Percentiles rank a stretch among this genome's conserved stretches.
phyloP scores from a whole-genome alignment of 2,329 filamentous ascomycete genomes.

The Trichophyton schoenleinii region DNA sequence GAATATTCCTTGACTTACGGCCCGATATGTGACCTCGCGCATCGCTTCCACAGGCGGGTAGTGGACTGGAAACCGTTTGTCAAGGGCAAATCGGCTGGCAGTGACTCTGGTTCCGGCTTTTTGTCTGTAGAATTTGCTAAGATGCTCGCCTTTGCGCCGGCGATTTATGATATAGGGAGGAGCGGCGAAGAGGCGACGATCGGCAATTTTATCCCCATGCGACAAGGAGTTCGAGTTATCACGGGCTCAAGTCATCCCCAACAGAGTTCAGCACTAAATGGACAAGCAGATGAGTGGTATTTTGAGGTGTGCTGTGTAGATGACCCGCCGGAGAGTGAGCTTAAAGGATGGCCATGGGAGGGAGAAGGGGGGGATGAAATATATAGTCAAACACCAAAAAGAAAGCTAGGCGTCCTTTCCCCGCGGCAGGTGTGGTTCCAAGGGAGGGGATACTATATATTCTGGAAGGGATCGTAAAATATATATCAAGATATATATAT shows the following conservation, averaged over 20 bases:
- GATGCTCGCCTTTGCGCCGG: not conserved
- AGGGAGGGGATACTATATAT: slow-evolving; percentile 6
- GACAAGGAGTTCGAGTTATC: slow-evolving; percentile 9
- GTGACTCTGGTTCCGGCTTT: not conserved
- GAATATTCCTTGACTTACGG: slow-evolving; percentile 23
- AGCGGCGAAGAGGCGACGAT: not conserved
- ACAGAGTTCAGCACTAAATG: slow-evolving; percentile 6
- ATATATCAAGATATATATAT: slow-evolving; percentile 3
- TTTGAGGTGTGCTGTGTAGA: slow-evolving; percentile 8
- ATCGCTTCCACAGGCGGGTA: slow-evolving; percentile 24
- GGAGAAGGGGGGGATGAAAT: slow-evolving; percentile 2
- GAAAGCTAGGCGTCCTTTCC: not conserved
- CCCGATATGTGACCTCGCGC: slow-evolving; percentile 26
- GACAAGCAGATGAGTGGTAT: slow-evolving; percentile 6
- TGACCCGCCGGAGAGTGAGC: slow-evolving; percentile 8
- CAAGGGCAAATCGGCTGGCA: not conserved
- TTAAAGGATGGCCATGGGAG: slow-evolving; percentile 9
- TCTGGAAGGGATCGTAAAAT: slow-evolving; percentile 1
- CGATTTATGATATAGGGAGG: not conserved
- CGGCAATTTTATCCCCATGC: slow-evolving; percentile 7
- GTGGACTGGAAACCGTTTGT: not conserved
- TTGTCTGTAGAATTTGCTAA: not conserved
- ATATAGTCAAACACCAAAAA: not conserved
- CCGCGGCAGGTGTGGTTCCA: slow-evolving; percentile 7
- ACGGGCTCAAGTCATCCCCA: slow-evolving; percentile 13